phyloP scores from a whole-genome alignment of 441 rosid genomes.

The Pelargonium cotyledonis region DNA sequence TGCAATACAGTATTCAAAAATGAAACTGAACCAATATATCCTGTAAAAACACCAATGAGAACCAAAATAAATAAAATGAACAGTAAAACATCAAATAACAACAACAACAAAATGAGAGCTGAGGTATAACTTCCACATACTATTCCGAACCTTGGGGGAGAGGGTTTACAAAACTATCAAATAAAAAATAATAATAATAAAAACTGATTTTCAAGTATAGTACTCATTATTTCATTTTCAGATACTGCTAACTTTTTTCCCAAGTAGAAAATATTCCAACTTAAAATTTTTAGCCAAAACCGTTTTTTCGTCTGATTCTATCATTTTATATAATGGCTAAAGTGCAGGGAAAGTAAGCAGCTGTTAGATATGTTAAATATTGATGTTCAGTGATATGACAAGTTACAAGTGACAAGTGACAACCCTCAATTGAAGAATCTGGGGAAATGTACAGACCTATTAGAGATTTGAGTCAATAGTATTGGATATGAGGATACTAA shows the following conservation, averaged over 20 bases:
- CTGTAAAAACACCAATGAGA: conserved; percentile 34
- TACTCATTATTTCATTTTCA: background rate
- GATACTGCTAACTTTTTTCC: background rate
- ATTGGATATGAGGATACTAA: background rate
- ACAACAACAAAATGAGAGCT: background rate
- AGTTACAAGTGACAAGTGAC: background rate
- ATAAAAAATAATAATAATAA: too few relatives aligned
- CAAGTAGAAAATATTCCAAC: background rate
- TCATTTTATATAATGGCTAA: background rate
- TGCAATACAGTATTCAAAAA: conserved; percentile 69
- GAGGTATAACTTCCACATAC: background rate
- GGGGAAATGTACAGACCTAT: background rate
- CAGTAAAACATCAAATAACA: background rate
- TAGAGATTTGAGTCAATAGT: background rate
- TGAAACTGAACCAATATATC: conserved; percentile 97
- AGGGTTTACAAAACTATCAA: too few relatives aligned
- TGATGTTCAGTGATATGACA: background rate
- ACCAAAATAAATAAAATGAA: conserved; percentile 13
- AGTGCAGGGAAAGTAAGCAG: background rate
- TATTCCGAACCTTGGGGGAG: background rate
- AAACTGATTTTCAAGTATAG: background rate
- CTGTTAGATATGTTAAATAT: background rate
- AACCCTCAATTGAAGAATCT: background rate
- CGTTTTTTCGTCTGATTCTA: background rate
- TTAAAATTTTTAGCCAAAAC: background rate